Percentiles rank a stretch among this genome's conserved stretches.
phyloP scores from a whole-genome alignment of 2,329 filamentous ascomycete species.

The Trichoderma asperellum region DNA sequence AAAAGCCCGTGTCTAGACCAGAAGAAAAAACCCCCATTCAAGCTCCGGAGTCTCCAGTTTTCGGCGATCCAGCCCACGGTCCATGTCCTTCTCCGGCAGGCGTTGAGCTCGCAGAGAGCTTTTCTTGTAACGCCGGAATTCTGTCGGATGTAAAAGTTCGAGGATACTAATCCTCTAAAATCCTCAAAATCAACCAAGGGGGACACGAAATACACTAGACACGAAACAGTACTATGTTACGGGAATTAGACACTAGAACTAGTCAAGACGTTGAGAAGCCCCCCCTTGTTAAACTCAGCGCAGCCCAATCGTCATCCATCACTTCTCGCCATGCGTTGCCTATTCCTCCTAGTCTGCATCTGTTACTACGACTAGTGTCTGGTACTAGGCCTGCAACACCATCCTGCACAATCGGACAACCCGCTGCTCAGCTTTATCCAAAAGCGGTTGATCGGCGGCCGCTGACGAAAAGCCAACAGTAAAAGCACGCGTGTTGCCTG shows the following conservation, averaged over 20 bases:
- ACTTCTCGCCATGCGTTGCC: not conserved
- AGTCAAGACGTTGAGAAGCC: too few relatives aligned
- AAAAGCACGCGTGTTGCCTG: slow-evolving; percentile 5
- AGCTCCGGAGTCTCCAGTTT: not conserved
- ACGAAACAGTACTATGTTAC: too few relatives aligned
- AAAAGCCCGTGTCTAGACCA: not conserved
- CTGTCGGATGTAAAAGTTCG: not conserved
- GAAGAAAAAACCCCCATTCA: not conserved
- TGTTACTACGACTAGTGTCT: not conserved
- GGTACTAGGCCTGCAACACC: not conserved
- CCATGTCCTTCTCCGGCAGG: not conserved
- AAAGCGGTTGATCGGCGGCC: slow-evolving; percentile 6
- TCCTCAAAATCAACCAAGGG: not conserved
- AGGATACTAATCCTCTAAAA: not conserved
- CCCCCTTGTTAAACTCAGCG: not conserved
- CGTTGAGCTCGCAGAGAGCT: not conserved
- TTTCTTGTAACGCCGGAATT: not conserved
- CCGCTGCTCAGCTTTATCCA: not conserved
- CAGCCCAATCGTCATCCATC: not conserved
- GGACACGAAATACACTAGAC: not conserved
- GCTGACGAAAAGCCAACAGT: slow-evolving; percentile 19
- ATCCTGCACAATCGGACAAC: not conserved
- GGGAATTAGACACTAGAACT: too few relatives aligned
- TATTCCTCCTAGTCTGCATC: not conserved
- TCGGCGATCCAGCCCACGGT: not conserved